These are phyloP conservation scores for Massariosphaeria phaeospora DNA, from an alignment of 495 filamentous ascomycete genomes.

Conservation along the genomic window DNA sequence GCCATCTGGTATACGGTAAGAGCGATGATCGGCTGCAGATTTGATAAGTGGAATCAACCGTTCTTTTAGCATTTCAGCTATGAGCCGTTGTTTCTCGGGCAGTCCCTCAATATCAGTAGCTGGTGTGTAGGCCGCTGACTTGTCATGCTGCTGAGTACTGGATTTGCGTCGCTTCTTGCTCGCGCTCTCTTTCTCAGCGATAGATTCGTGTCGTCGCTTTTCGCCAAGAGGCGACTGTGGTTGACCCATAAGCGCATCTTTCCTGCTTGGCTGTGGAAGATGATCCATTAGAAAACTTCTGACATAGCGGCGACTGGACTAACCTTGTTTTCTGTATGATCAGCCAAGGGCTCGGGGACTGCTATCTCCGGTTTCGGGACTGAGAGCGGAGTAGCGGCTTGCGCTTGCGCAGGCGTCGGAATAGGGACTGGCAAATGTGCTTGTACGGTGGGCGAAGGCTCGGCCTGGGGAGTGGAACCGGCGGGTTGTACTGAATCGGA, in stretches of 20 bases:
- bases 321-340: conserved; percentile 19
- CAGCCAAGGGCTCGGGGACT: neutral
- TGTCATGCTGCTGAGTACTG: conserved; percentile 22
- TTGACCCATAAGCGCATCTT: conserved; percentile 16
- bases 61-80: conserved; percentile 50
- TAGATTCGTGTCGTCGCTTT: conserved; percentile 21
- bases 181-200: conserved; percentile 19
- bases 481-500: conserved; percentile 1
- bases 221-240: conserved; percentile 29
- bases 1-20: conserved; percentile 50
- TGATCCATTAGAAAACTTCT: too few relatives aligned
- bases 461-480: neutral
- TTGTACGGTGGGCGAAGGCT: neutral
- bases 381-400: neutral
- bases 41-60: conserved; percentile 52
- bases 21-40: conserved; percentile 47
- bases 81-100: conserved; percentile 47
- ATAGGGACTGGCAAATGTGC: neutral
- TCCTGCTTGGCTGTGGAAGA: conserved; percentile 13
- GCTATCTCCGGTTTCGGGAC: neutral
- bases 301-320: neutral
- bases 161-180: conserved; percentile 32
- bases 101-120: conserved; percentile 23
- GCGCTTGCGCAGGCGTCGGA: neutral
- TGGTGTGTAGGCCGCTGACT: conserved; percentile 1